These are phyloP conservation scores for Phialocephala subalpina DNA, from an alignment of 2,329 filamentous ascomycete genomes.

Conservation along the genomic window DNA sequence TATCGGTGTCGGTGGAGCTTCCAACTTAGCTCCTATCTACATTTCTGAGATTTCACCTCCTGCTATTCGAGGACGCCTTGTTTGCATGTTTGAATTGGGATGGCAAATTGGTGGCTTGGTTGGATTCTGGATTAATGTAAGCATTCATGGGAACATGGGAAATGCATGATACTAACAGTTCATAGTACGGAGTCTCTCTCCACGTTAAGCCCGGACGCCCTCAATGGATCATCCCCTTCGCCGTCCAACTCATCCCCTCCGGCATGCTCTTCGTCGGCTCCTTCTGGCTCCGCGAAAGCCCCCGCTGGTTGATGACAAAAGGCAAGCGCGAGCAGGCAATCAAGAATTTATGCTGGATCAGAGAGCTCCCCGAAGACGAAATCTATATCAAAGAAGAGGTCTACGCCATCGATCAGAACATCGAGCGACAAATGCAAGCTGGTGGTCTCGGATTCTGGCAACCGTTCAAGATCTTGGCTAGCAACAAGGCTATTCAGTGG, in stretches of 20 bases:
- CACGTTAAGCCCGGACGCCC: conserved; percentile 53
- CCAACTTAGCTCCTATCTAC: conserved; percentile 70
- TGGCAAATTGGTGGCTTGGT: conserved; percentile 71
- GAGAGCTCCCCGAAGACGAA: conserved; percentile 19
- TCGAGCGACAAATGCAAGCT: conserved; percentile 68
- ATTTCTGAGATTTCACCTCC: conserved; percentile 68
- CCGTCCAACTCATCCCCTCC: conserved; percentile 70
- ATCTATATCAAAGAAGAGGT: conserved; percentile 73
- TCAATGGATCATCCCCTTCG: conserved; percentile 71
- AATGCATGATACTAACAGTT: not conserved
- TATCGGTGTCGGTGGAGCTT: conserved; percentile 68
- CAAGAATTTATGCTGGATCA: conserved; percentile 67
- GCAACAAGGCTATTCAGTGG: conserved; percentile 25
- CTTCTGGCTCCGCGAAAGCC: conserved; percentile 69
- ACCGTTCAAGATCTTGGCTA: conserved; percentile 60
- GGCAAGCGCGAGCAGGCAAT: conserved; percentile 67
- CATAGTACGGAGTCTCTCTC: conserved; percentile 57
- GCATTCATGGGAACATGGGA: conserved; percentile 32
- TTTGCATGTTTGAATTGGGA: conserved; percentile 72
- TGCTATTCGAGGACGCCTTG: conserved; percentile 68
- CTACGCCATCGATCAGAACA: conserved; percentile 71
- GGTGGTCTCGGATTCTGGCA: conserved; percentile 80
- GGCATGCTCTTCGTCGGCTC: conserved; percentile 66
- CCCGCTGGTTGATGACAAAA: conserved; percentile 73
- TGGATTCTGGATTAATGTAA: conserved; percentile 69